Conservation (phyloP, 2,329 filamentous ascomycete species). For the Venturia effusa region DNA sequence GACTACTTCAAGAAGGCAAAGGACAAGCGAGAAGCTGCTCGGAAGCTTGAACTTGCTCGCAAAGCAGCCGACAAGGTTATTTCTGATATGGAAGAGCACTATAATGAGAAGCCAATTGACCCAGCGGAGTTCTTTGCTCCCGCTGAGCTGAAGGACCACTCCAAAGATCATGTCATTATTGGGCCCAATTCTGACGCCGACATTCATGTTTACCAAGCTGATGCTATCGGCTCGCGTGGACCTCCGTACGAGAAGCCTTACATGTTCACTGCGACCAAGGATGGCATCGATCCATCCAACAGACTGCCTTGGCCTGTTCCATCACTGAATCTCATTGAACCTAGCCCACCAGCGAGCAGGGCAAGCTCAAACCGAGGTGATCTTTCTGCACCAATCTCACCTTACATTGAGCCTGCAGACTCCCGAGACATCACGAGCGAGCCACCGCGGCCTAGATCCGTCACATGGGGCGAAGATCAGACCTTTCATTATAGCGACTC, state of each 20-base stretch:
- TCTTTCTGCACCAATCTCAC: conserved; percentile 25
- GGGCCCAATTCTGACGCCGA: conserved; percentile 35
- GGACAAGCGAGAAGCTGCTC: conserved; percentile 5
- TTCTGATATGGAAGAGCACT: conserved; percentile 32
- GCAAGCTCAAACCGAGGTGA: conserved; percentile 24
- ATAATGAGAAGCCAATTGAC: conserved; percentile 22
- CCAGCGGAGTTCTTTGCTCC: conserved; percentile 34
- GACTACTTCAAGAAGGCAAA: conserved; percentile 30
- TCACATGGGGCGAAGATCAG: conserved; percentile 38
- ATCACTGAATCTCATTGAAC: conserved; percentile 44
- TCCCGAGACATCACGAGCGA: conserved; percentile 16
- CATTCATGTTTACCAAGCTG: conserved; percentile 31
- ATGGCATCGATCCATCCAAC: conserved; percentile 20
- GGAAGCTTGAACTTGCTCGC: conserved; percentile 10
- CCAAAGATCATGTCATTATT: conserved; percentile 21
- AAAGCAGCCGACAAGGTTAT: conserved; percentile 30
- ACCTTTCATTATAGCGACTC: conserved; percentile 36
- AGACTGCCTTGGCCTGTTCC: conserved; percentile 36
- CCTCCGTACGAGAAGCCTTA: conserved; percentile 28
- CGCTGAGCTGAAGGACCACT: conserved; percentile 29
- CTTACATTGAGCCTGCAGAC: conserved; percentile 20
- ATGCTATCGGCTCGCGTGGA: conserved; percentile 19
- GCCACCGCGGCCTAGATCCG: conserved; percentile 14
- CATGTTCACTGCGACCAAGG: conserved; percentile 28
- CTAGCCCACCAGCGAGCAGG: conserved; percentile 44